Percentiles rank a stretch among this genome's conserved stretches.
Evolutionary conservation across 768 basidiomycete species (phyloP).

Genomic region (Lepiota subincarnata): DNA sequence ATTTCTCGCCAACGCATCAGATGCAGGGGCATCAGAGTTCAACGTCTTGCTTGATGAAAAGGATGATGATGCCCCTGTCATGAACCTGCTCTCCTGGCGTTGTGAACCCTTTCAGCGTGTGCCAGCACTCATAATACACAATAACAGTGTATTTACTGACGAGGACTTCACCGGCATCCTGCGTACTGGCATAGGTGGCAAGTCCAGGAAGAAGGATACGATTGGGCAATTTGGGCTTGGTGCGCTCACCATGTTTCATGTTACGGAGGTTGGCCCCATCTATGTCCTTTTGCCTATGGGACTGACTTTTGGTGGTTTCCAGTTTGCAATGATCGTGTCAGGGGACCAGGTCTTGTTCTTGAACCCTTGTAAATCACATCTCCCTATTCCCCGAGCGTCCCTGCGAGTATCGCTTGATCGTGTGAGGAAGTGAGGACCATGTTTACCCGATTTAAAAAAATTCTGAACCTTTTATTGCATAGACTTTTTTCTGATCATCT

Average conservation of each 20-base stretch:
- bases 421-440: constrained; percentile 28
- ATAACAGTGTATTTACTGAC: constrained; percentile 35
- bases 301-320: neutral
- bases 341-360: constrained; percentile 32
- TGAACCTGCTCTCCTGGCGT: constrained; percentile 27
- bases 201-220: constrained; percentile 29
- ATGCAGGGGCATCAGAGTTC: constrained; percentile 44
- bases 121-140: constrained; percentile 42
- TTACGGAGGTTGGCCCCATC: constrained; percentile 37
- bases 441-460: neutral
- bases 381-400: constrained; percentile 32
- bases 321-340: constrained; percentile 33
- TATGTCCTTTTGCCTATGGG: neutral
- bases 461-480: neutral
- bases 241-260: constrained; percentile 48
- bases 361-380: constrained; percentile 40
- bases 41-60: constrained; percentile 34
- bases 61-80: neutral
- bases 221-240: constrained; percentile 54
- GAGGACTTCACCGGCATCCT: constrained; percentile 45
- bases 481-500: constrained; percentile 44
- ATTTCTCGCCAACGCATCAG: constrained; percentile 51
- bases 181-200: constrained; percentile 41
- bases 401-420: constrained; percentile 27
- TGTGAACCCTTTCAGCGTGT: constrained; percentile 30